Base-by-base conservation (phyloP, 495 filamentous ascomycete genomes). In the Penicillium odoratum region DNA sequence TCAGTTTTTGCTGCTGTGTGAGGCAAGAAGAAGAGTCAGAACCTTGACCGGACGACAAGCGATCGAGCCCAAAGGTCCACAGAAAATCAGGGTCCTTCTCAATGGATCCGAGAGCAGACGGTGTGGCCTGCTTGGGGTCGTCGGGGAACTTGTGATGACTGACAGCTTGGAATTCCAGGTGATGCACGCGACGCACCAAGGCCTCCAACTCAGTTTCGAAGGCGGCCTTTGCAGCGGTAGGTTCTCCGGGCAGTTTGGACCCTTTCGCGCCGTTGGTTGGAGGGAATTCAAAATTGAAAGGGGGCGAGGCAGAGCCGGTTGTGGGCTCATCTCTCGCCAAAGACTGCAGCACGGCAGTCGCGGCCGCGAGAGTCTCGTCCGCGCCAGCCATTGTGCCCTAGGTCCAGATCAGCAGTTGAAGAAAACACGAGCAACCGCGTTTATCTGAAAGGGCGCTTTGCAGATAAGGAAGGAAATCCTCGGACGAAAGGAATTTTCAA, bases 161-260 rank as follows among this genome's bases (percentile, higher is more conserved):
- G 80, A 80, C 81, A 67, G 85, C 83, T 74, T 84, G 82, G 59
- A 77, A 79, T 75, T 92, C 88, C 53, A 93, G 79, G 56, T 81
- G 81, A 61, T 88, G 84, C 51, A 93, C 78, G 46, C 89, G 77
- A 55, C 82, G 76, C 50, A 84, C 79, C 55, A 93, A 79, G 53
- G 86, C 83, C 53, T 84, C 81, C 49, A 93, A 80, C 67, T 91
- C 89, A 55, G 76, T 76, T 71, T 92, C 89, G 48, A 93, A 81
- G 46, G 79, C 78, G 57, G 76, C 73, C 74, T 93, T 93, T 48
- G 85, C 81, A 53, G 80, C 64, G 58, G 74, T 85, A 36, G 80
- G 68, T 34, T 78, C 76, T 57, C 90, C 89, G n/a, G 90, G 89
- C 5, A 92, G 71, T 52, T 75, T 77, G 59, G 86, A 67, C 54